These are phyloP conservation scores for Boletus vermiculosoides DNA, from an alignment of 768 basidiomycete species.

Conservation along the genomic window DNA sequence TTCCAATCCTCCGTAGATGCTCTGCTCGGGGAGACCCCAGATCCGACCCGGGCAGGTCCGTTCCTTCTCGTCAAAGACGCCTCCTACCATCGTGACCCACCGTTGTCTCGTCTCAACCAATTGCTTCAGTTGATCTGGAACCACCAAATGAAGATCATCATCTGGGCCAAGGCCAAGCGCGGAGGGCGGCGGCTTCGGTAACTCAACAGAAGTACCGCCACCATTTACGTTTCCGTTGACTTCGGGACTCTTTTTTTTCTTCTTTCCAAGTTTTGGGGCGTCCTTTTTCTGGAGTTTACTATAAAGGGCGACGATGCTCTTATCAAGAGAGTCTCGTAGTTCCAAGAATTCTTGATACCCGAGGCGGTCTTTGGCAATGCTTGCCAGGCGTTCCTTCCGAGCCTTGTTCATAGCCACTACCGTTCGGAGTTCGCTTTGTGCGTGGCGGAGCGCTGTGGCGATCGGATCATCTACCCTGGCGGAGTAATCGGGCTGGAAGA, in stretches of 20 bases:
- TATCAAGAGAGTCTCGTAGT: conserved; percentile 81
- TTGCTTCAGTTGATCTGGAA: conserved; percentile 66
- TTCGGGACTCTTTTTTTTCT: conserved; percentile 65
- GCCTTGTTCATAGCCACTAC: conserved; percentile 83
- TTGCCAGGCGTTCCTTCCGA: conserved; percentile 68
- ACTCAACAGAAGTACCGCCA: conserved; percentile 32
- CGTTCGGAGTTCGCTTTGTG: conserved; percentile 75
- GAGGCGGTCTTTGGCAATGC: conserved; percentile 80
- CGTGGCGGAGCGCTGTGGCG: conserved; percentile 83
- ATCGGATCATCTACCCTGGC: conserved; percentile 92
- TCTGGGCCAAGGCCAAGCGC: conserved; percentile 69
- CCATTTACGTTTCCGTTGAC: conserved; percentile 34
- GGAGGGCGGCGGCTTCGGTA: conserved; percentile 63
- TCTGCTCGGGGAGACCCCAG: conserved; percentile 74
- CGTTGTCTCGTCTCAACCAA: conserved; percentile 73
- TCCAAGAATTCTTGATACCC: conserved; percentile 92
- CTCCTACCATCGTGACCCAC: conserved; percentile 78
- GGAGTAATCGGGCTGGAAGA: conserved; percentile 63
- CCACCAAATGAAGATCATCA: conserved; percentile 58
- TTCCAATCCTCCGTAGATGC: conserved; percentile 74
- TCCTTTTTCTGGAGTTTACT: conserved; percentile 82
- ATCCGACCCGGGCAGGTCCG: conserved; percentile 61
- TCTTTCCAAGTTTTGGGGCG: conserved; percentile 61
- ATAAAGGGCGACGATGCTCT: conserved; percentile 72
- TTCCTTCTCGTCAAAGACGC: conserved; percentile 75